Percentiles rank a stretch among this genome's conserved stretches.
phyloP scores from a whole-genome alignment of 805 yeast genomes.

The Saccharomyces paradoxus region DNA sequence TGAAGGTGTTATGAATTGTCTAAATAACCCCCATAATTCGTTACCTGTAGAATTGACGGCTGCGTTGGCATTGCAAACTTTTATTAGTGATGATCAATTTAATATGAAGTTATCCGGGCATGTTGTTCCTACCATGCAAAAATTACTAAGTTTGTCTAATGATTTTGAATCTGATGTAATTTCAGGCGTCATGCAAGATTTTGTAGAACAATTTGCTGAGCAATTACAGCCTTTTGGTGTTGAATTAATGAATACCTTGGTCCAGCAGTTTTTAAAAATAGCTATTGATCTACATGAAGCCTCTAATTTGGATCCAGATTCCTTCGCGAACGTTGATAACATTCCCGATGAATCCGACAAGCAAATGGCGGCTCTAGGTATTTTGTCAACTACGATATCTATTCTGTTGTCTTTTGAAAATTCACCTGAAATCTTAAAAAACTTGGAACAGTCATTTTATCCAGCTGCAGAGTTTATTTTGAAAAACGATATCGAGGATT shows the following conservation, averaged over 20 bases:
- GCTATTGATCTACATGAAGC: conserved; percentile 65
- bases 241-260: conserved; percentile 54
- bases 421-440: conserved; percentile 55
- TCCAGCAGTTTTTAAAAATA: conserved; percentile 63
- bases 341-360: conserved; percentile 50
- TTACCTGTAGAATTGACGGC: conserved; percentile 79
- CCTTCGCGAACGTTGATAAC: conserved; percentile 30
- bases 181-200: conserved; percentile 88
- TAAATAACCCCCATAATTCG: conserved; percentile 34
- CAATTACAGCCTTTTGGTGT: conserved; percentile 87
- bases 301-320: conserved; percentile 37
- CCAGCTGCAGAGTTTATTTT: conserved; percentile 68
- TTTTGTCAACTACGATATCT: conserved; percentile 74
- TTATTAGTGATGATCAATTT: conserved; percentile 56
- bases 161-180: conserved; percentile 81
- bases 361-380: conserved; percentile 73
- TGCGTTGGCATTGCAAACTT: conserved; percentile 77
- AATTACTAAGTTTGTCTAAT: conserved; percentile 62
- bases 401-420: conserved; percentile 76
- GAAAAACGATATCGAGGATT: conserved; percentile 58
- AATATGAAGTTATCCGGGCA: conserved; percentile 58
- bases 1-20: conserved; percentile 38
- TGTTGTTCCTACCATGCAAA: conserved; percentile 77
- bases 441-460: conserved; percentile 56
- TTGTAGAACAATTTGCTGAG: conserved; percentile 80